Base-by-base conservation (phyloP, 768 basidiomycete genomes). In the Strobilomyces confusus region DNA sequence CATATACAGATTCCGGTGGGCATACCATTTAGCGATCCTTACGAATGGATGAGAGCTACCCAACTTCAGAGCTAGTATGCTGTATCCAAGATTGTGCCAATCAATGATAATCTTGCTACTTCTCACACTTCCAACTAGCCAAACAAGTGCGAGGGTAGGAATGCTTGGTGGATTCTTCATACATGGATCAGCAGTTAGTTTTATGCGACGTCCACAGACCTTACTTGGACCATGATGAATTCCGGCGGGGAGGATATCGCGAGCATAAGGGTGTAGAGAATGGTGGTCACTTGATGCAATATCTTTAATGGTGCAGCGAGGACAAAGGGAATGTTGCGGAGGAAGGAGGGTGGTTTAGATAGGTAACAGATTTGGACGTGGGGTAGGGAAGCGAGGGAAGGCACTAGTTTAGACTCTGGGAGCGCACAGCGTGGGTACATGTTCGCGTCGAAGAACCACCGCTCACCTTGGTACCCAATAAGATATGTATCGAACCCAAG, bases 81-180 rank as follows among this genome's bases (percentile, higher is more conserved):
- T 95, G 67, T 92, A 94, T 17, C 97, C 97, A 23, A 95, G 80
- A 69, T 99, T 99, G 68, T 99, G 97, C 97, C 97, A 99, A 72
- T 99, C 97, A 50, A 99, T 94, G 55, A 99, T 89, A 59, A 99
- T 75, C 62, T 89, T 92, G 59, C 86, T 87, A 4, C 89, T 86
- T 17, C 83, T 78, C 15, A 92, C 62, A 19, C 73, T 65, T 20
- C 80, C 80, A 1, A 86, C 83, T 25, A 93, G 68, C 77, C 89
- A 89, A 3, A 90, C 92, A 19, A 98, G 73, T 3, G 86, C 85
- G 17, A 99, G 80, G 0, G 95, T 95, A 1, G 97, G 97, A 34
- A 99, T 94, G 55, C 89, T 90, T 9, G 97, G 97, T 25, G 97
- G 97, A 64, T 98, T 99, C 92, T 99, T 64, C 30, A 50, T 64